Evolutionary conservation across 208 protist genomes (phyloP).

Genomic region (Herpetomonas tarakana): DNA sequence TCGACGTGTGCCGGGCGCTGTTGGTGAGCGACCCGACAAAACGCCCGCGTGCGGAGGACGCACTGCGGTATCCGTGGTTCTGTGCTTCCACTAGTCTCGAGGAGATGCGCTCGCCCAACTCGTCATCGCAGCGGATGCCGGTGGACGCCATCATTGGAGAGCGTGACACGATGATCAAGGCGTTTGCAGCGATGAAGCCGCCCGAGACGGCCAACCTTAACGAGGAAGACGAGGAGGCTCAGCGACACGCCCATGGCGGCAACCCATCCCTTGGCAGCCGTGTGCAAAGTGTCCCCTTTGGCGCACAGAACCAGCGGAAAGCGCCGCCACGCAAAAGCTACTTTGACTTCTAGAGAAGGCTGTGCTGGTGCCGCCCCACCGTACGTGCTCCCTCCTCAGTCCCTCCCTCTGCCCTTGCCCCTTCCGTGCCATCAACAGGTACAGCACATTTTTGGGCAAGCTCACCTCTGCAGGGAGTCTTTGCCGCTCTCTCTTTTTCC

Average conservation of each 20-base stretch:
- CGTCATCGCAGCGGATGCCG: conserved; percentile 13
- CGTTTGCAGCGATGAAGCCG: conserved; percentile 61
- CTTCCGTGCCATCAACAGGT: neutral
- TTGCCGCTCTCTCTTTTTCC: conserved; percentile 3
- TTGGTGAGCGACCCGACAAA: conserved; percentile 46
- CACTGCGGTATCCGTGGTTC: conserved; percentile 67
- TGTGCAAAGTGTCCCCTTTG: conserved; percentile 16
- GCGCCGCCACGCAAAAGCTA: conserved; percentile 9
- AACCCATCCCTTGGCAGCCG: neutral
- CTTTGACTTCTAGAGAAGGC: conserved; percentile 12
- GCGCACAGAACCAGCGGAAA: conserved; percentile 1
- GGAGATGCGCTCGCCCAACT: conserved; percentile 1
- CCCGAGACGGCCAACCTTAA: conserved; percentile 24
- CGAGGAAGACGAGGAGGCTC: conserved; percentile 20
- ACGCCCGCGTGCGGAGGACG: conserved; percentile 51
- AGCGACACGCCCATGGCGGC: neutral
- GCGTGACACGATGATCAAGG: conserved; percentile 46
- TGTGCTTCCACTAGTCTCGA: neutral
- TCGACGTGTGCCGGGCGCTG: conserved; percentile 42
- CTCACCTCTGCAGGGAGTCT: too few species aligned
- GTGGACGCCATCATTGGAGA: conserved; percentile 43
- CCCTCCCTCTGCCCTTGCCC: conserved; percentile 2
- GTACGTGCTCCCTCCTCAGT: conserved; percentile 1
- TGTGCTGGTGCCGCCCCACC: neutral
- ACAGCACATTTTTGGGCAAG: too few species aligned